phyloP scores from a whole-genome alignment of 257 asterid species.

The Fraxinus americana region DNA sequence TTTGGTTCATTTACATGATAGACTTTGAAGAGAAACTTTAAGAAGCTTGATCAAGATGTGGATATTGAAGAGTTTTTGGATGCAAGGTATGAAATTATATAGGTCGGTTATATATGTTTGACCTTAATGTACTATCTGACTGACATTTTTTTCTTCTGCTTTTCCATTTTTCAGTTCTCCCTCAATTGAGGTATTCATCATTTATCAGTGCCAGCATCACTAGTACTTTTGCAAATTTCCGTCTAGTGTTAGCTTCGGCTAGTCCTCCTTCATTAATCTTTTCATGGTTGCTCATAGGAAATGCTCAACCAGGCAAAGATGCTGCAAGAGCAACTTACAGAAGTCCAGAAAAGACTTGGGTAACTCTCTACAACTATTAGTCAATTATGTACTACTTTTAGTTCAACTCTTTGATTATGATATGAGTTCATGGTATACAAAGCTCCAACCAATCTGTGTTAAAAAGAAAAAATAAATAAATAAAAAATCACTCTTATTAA shows the following conservation, averaged over 20 bases:
- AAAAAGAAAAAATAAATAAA: background rate
- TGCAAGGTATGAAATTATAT: constrained; percentile 49
- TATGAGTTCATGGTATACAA: too few relatives aligned
- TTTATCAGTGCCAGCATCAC: constrained; percentile 10
- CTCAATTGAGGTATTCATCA: constrained; percentile 58
- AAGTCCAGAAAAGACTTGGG: constrained; percentile 58
- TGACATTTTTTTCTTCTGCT: background rate
- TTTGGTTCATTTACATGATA: constrained; percentile 30
- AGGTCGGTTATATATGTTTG: background rate
- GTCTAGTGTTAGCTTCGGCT: background rate
- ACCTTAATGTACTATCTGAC: constrained; percentile 15
- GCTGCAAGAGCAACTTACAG: constrained; percentile 54
- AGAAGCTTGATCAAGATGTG: constrained; percentile 84
- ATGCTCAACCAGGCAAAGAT: constrained; percentile 53
- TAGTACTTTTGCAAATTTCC: background rate
- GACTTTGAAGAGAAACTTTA: constrained; percentile 81
- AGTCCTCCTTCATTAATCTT: constrained; percentile 1
- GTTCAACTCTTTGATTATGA: background rate
- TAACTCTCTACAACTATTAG: constrained; percentile 30
- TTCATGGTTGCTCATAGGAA: constrained; percentile 49
- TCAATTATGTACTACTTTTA: background rate
- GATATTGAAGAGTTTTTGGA: constrained; percentile 81
- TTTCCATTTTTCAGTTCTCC: constrained; percentile 61
- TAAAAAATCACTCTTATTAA: background rate
- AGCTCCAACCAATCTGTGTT: background rate